Evolutionary conservation across 164 flowering plant species (phyloP).

Genomic region (Aristolochia contorta): DNA sequence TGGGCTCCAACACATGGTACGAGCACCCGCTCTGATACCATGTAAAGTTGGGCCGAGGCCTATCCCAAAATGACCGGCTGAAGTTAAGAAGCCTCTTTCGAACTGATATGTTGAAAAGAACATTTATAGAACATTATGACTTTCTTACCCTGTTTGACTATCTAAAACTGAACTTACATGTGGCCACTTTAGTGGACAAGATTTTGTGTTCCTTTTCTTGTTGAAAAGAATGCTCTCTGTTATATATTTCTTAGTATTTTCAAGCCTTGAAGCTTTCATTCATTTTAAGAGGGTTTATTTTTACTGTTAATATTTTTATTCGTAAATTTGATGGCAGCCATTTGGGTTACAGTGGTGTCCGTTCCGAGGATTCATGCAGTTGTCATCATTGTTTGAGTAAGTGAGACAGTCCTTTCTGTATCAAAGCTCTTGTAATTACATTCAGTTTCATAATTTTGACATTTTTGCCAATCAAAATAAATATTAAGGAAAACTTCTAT

Average conservation of each 20-base stretch:
- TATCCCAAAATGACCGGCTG: too few species aligned
- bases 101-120: too few species aligned
- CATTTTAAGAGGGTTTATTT: background rate
- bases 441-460: background rate
- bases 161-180: background rate
- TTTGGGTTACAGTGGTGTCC: constrained; percentile 79
- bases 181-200: background rate
- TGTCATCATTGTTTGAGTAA: constrained; percentile 60
- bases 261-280: background rate
- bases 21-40: too few species aligned
- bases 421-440: background rate
- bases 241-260: background rate
- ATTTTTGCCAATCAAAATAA: background rate
- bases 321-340: constrained; percentile 36
- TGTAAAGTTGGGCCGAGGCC: too few species aligned
- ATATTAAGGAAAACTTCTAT: background rate
- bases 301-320: background rate
- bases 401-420: constrained; percentile 7
- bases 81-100: too few species aligned
- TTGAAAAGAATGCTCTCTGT: background rate
- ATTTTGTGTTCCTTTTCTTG: background rate
- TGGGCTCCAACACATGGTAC: too few species aligned
- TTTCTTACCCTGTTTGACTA: background rate
- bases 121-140: too few species aligned
- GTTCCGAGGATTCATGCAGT: constrained; percentile 43